Conservation (phyloP, 1,284 basidiomycete genomes). For the Phellinidium pouzarii region DNA sequence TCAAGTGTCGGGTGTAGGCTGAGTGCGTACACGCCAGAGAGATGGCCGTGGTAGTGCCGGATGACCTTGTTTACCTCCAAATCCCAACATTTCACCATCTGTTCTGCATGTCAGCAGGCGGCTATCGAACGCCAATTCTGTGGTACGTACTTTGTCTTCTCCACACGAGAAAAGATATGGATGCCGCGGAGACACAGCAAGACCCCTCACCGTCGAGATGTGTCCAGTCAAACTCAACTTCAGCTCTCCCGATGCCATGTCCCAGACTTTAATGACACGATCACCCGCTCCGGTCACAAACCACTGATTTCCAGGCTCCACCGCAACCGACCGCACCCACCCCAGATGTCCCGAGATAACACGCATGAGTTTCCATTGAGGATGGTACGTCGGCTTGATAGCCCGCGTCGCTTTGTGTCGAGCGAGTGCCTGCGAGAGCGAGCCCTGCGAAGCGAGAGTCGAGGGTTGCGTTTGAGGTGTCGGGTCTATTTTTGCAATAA, state of each 20-base stretch:
- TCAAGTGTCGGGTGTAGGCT: constrained; percentile 94
- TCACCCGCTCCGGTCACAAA: constrained; percentile 98
- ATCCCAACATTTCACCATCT: constrained; percentile 99
- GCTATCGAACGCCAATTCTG: not conserved
- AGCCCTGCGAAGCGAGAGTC: constrained; percentile 55
- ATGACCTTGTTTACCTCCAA: constrained; percentile 99
- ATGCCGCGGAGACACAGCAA: constrained; percentile 89
- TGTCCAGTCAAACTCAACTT: constrained; percentile 96
- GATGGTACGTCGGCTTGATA: constrained; percentile 91
- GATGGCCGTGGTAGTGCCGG: constrained; percentile 94
- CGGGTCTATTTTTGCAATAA: constrained; percentile 67
- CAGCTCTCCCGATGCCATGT: constrained; percentile 91
- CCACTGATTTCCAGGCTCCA: constrained; percentile 98
- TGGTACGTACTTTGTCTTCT: constrained; percentile 80
- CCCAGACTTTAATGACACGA: constrained; percentile 99
- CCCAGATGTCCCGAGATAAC: constrained; percentile 98
- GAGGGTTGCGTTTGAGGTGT: constrained; percentile 56
- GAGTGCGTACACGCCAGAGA: constrained; percentile 91
- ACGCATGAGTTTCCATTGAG: constrained; percentile 92
- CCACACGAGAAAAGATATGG: constrained; percentile 97
- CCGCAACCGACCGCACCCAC: constrained; percentile 95
- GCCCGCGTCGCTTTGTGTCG: constrained; percentile 88
- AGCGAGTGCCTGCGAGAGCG: constrained; percentile 79
- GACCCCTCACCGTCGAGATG: constrained; percentile 91
- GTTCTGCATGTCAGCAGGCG: constrained; percentile 14